These are phyloP conservation scores for Lentinula sp. DNA, from an alignment of 768 basidiomycete species.

Conservation along the genomic window DNA sequence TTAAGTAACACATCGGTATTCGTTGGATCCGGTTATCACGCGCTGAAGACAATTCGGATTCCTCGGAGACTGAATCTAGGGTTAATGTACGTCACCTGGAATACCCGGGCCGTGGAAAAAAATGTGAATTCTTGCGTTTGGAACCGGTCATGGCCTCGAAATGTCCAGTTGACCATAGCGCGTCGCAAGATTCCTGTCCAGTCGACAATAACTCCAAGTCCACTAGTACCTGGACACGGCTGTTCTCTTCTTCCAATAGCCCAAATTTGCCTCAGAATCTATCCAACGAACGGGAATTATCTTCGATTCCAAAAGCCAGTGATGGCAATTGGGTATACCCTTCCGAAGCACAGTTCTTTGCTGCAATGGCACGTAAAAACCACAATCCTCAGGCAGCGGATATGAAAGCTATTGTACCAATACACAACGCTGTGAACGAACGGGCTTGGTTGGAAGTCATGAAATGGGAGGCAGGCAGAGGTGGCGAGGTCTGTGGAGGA, in stretches of 20 bases:
- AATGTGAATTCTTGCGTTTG: not conserved
- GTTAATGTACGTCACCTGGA: not conserved
- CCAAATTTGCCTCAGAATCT: slow-evolving; percentile 29
- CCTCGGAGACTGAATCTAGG: not conserved
- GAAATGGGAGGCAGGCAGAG: slow-evolving; percentile 77
- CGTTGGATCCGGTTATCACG: slow-evolving; percentile 1
- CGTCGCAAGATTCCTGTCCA: slow-evolving; percentile 26
- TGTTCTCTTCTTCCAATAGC: slow-evolving; percentile 25
- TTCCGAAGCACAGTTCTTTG: slow-evolving; percentile 96
- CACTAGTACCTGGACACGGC: slow-evolving; percentile 35
- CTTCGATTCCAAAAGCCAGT: slow-evolving; percentile 76
- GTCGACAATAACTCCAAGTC: slow-evolving; percentile 29
- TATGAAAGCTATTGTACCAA: slow-evolving; percentile 95
- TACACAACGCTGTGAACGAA: slow-evolving; percentile 99
- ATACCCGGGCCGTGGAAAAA: not conserved
- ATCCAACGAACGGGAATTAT: slow-evolving; percentile 71
- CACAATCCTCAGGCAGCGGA: slow-evolving; percentile 83
- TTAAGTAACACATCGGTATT: not conserved
- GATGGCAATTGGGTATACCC: slow-evolving; percentile 94
- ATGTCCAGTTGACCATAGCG: slow-evolving; percentile 46
- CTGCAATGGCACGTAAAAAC: slow-evolving; percentile 94
- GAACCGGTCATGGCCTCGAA: slow-evolving; percentile 18
- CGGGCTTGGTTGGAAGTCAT: slow-evolving; percentile 80
- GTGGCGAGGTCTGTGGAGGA: slow-evolving; percentile 78
- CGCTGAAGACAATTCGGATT: not conserved